These are phyloP conservation scores for Scleroderma bovista DNA, from an alignment of 768 basidiomycete species.

Conservation along the genomic window DNA sequence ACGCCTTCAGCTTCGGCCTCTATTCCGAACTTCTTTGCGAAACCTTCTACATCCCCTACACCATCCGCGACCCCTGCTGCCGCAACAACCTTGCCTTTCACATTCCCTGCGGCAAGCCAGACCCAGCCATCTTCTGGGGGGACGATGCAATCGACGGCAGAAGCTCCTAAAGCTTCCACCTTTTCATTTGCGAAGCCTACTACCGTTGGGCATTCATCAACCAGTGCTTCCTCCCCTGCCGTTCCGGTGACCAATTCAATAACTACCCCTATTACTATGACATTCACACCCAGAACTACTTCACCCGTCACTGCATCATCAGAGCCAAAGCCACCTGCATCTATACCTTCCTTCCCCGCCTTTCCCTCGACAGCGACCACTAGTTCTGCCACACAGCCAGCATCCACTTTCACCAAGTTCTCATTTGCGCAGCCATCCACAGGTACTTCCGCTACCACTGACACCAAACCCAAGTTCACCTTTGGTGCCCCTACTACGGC, in stretches of 20 bases:
- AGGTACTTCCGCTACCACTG: constrained; percentile 3
- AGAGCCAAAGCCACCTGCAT: constrained; percentile 5
- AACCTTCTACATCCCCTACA: constrained; percentile 15
- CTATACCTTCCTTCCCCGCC: constrained; percentile 18
- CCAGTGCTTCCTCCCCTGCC: too few relatives aligned
- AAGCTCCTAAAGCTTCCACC: constrained; percentile 7
- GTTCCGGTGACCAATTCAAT: not conserved
- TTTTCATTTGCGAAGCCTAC: constrained; percentile 14
- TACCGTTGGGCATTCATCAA: too few relatives aligned
- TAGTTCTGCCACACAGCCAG: constrained; percentile 11
- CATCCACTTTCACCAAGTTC: constrained; percentile 14
- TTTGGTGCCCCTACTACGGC: constrained; percentile 20
- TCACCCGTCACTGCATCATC: constrained; percentile 6
- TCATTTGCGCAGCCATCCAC: constrained; percentile 18
- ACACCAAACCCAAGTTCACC: constrained; percentile 13
- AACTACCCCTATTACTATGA: constrained; percentile 8
- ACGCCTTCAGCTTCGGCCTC: constrained; percentile 5
- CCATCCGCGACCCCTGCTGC: constrained; percentile 1
- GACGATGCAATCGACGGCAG: not conserved
- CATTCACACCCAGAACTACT: constrained; percentile 1
- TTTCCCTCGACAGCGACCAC: constrained; percentile 3
- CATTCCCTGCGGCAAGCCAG: constrained; percentile 5
- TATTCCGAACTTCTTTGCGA: constrained; percentile 28
- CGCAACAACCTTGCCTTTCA: constrained; percentile 4
- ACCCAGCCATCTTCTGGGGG: constrained; percentile 9